phyloP scores from a whole-genome alignment of 2,329 filamentous ascomycete genomes.

The Helicocarpus griseus region DNA sequence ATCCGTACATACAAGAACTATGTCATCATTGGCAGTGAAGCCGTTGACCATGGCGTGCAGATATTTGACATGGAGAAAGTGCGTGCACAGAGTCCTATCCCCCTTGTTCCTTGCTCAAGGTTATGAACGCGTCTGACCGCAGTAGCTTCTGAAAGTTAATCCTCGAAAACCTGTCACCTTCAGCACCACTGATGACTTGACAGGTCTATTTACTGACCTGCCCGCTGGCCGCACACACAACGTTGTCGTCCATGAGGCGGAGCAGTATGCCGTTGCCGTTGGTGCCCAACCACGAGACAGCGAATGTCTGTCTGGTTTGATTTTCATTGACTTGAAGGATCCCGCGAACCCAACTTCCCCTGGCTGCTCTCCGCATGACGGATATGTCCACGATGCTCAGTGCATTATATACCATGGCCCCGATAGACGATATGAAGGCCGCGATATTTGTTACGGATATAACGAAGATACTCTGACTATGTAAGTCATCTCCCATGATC shows the following conservation, averaged over 20 bases:
- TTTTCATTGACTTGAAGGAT: conserved; percentile 1
- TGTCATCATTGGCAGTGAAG: neutral
- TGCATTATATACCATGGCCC: neutral
- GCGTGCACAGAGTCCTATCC: neutral
- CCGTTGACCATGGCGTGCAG: neutral
- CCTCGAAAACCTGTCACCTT: neutral
- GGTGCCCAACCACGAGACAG: neutral
- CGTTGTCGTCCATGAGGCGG: neutral
- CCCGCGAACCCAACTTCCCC: neutral
- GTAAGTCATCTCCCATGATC: neutral
- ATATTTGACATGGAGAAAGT: neutral
- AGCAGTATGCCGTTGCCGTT: neutral
- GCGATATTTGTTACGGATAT: neutral
- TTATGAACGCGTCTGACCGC: neutral
- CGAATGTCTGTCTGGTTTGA: neutral
- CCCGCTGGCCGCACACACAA: neutral
- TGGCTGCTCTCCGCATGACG: neutral
- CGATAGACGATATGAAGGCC: neutral
- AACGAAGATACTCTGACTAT: neutral
- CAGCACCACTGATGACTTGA: neutral
- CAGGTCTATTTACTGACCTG: neutral
- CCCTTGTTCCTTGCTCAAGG: neutral
- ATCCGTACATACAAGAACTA: neutral
- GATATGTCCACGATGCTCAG: neutral
- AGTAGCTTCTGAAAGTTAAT: neutral